Evolutionary conservation across 225 moss, liverwort and hornwort species (phyloP), one percentile per base, ranked within the genome.

Genomic region (Physcomitrellopsis africana): DNA sequence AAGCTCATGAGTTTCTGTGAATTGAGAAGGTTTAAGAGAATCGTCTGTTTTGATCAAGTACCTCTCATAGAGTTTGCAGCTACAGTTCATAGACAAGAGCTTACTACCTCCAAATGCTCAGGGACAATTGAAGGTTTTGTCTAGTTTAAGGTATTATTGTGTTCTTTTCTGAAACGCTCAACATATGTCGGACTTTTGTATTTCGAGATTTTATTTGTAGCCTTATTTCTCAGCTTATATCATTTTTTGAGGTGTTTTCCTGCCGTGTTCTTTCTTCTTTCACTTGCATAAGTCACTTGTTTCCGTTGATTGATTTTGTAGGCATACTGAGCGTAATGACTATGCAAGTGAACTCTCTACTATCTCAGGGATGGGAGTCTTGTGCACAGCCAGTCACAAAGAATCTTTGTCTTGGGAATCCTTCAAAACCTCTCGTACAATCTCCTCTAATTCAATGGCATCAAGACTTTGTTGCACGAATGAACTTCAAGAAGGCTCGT

Each of bases 401-500:
- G 42, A 54, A 68, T 72, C 60, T 67, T 44, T 65, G 44, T 61
- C 67, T 76, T 29, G 76, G 76, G 23, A 76, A 67, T 55, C 44
- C 60, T 67, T 72, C 76, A 60, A 76, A 72, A 72, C 22, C 76
- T 68, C 6, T 72, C 19, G 55, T 67, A 12, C 73, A 79, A 48
- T 52, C 62, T 13, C 72, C 72, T 70, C n/a, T 68, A 29, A 52
- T 24, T 67, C 76, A 76, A 53, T 67, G 72, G 76, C 60, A 45
- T 45, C 76, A 72, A 66, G 51, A 41, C 58, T 71, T 72, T 67
- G 26, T 66, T 65, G 44, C 72, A 45, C 59, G 46, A 10, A 43
- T 59, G 59, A 60, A 22, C 37, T 60, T 67, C 32, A 72, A 65
- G 72, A 71, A 65, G 51, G 29, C 54, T 29, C 60, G 51, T 13